phyloP scores from a whole-genome alignment of 192 early-diverging fungal species.

The Tieghemiomyces parasiticus region DNA sequence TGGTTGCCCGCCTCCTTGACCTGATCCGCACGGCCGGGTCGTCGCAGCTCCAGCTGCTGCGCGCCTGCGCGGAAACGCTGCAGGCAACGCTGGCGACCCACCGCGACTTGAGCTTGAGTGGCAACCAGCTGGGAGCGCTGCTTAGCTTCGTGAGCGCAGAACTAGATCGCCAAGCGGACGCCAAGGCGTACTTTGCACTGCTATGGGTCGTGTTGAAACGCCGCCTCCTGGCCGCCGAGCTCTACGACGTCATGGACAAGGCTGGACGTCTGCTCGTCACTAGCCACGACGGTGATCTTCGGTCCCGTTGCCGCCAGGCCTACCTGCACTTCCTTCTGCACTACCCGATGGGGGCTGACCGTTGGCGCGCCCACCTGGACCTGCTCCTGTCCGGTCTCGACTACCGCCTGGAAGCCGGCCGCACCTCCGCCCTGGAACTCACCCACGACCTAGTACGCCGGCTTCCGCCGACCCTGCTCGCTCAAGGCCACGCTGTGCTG shows the following conservation, averaged over 20 bases:
- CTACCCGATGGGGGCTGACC: conserved; percentile 78
- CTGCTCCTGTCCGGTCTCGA: conserved; percentile 81
- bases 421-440: conserved; percentile 79
- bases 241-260: conserved; percentile 89
- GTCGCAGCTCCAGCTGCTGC: conserved; percentile 50
- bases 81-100: conserved; percentile 66
- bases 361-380: conserved; percentile 69
- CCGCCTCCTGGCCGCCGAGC: conserved; percentile 68
- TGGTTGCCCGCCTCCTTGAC: conserved; percentile 65
- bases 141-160: conserved; percentile 72
- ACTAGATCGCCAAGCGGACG: conserved; percentile 75
- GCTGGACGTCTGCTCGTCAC: conserved; percentile 76
- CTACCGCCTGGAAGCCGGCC: conserved; percentile 86
- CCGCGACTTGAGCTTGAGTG: conserved; percentile 45
- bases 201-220: conserved; percentile 76
- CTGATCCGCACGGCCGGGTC: conserved; percentile 47
- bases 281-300: conserved; percentile 55
- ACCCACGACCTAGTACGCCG: conserved; percentile 64
- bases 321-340: conserved; percentile 87
- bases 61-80: conserved; percentile 70
- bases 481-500: conserved; percentile 62
- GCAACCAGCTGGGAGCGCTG: conserved; percentile 61
- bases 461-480: conserved; percentile 61
- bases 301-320: conserved; percentile 68
- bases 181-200: conserved; percentile 70